Base-by-base conservation (phyloP, 2,329 filamentous ascomycete genomes). In the Neopestalotiopsis sp. region DNA sequence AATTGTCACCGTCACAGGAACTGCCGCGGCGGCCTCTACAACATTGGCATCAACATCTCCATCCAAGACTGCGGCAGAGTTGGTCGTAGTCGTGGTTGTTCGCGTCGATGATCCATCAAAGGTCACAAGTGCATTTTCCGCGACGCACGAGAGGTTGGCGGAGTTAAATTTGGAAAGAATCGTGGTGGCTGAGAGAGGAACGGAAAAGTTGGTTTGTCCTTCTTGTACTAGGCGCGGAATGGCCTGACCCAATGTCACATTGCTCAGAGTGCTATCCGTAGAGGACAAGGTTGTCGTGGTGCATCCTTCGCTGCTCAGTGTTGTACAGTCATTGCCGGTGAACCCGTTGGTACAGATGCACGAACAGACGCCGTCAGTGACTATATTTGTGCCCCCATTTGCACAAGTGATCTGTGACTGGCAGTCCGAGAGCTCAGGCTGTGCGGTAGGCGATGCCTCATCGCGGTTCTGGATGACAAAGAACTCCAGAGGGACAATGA, bases 271-370 rank as follows among this genome's bases (percentile, higher is more conserved):
- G 10, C 79, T 80, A 52, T 81, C 80, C 12, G 75, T 72, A 17
- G 81, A 87, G 34, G 83, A 81, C 10, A 79, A 74, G 57, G 75
- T 74, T 32, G 86, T 85, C 1, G 85, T 87, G 1, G 86, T 86
- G 74, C 88, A 90, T 17, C 86, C 87, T 52, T 83, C 79, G 0
- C 83, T 78, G 63, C 83, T 84, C 1, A 80, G 77, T 30, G 80
- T 78, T 4, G 83, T 84, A 75, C 88, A 90, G 69, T 86, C 83
- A 28, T 81, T 80, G 14, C 87, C 86, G 0, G 92, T 95, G 78
- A 95, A 98, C 1, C 95, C 94, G 74, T 96, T 94, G 28, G 91
- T 90, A 80, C 95, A 99, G 58, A 98, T 89, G 78, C 95, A 99
- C 13, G 91, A 91, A 81, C 95, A 98, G 24, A 87, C 83, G 3